Evolutionary conservation across 345 rosid genomes (phyloP).

Genomic region (Heritiera fomes): DNA sequence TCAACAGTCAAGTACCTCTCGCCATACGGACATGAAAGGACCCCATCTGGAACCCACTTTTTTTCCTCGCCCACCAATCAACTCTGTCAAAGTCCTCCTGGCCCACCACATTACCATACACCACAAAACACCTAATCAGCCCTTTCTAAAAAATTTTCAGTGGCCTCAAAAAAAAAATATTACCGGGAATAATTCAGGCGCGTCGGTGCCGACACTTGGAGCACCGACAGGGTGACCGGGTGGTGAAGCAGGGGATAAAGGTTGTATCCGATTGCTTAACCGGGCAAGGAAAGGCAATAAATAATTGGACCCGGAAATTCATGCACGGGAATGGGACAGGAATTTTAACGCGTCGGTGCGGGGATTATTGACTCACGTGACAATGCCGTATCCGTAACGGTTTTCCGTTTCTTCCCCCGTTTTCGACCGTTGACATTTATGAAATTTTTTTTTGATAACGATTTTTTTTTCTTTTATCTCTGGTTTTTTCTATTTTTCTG

Average conservation of each 20-base stretch:
- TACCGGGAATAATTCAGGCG: constrained; percentile 38
- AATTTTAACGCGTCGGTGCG: constrained; percentile 43
- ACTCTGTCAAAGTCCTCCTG: not conserved
- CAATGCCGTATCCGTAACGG: constrained; percentile 29
- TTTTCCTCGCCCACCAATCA: not conserved
- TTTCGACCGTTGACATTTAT: constrained; percentile 31
- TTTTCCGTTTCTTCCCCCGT: constrained; percentile 25
- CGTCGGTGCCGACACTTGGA: constrained; percentile 53
- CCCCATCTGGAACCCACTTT: not conserved
- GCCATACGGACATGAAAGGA: not conserved
- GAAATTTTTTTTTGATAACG: not conserved
- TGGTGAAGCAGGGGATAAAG: constrained; percentile 8
- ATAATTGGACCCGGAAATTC: not conserved
- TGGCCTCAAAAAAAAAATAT: not conserved
- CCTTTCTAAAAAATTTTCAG: not conserved
- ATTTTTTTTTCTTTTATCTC: not conserved
- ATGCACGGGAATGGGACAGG: constrained; percentile 4
- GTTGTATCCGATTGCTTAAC: constrained; percentile 11
- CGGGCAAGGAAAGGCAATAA: constrained; percentile 21
- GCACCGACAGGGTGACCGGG: constrained; percentile 43
- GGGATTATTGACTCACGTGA: constrained; percentile 28
- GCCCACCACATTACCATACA: not conserved
- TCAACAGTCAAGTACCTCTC: not conserved
- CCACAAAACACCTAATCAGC: not conserved
- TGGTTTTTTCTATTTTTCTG: not conserved